phyloP scores from a whole-genome alignment of 2,329 filamentous ascomycete species.

The Cordyceps cateniannulata region DNA sequence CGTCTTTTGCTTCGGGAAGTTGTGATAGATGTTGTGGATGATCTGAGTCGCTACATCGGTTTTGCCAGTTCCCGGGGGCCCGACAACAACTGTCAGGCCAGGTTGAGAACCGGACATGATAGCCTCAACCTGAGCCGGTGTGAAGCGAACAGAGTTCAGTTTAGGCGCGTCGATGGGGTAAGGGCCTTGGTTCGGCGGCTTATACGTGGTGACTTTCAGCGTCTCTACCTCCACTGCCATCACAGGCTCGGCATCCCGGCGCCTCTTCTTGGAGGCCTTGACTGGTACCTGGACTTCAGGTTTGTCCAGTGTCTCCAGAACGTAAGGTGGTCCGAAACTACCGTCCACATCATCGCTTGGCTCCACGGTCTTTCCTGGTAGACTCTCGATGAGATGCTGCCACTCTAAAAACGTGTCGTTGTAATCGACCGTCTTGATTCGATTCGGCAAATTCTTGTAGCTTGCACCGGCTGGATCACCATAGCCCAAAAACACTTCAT shows the following conservation, averaged over 20 bases:
- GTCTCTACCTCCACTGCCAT: slow-evolving; percentile 58
- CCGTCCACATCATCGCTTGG: slow-evolving; percentile 63
- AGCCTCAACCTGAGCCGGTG: slow-evolving; percentile 82
- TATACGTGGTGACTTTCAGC: slow-evolving; percentile 82
- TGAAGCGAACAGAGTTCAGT: slow-evolving; percentile 80
- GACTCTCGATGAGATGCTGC: slow-evolving; percentile 85
- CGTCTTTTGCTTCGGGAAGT: slow-evolving; percentile 88
- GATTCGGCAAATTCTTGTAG: slow-evolving; percentile 75
- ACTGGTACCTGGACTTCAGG: slow-evolving; percentile 41
- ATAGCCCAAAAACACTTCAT: slow-evolving; percentile 96
- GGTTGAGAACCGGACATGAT: slow-evolving; percentile 92
- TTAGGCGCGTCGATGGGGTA: slow-evolving; percentile 82
- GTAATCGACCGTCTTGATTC: slow-evolving; percentile 75
- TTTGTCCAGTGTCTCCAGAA: slow-evolving; percentile 62
- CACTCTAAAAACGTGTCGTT: slow-evolving; percentile 93
- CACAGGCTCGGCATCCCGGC: slow-evolving; percentile 66
- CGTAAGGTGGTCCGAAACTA: slow-evolving; percentile 81
- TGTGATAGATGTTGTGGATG: slow-evolving; percentile 98
- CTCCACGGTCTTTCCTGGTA: slow-evolving; percentile 82
- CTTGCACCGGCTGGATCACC: slow-evolving; percentile 84
- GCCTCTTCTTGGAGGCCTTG: slow-evolving; percentile 77
- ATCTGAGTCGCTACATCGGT: slow-evolving; percentile 99
- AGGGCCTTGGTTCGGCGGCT: slow-evolving; percentile 79
- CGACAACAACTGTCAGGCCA: slow-evolving; percentile 87
- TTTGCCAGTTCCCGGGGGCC: slow-evolving; percentile 93